Evolutionary conservation across 805 yeast genomes (phyloP), one percentile per base, ranked within the genome.

Genomic region (Starmerella bombi): DNA sequence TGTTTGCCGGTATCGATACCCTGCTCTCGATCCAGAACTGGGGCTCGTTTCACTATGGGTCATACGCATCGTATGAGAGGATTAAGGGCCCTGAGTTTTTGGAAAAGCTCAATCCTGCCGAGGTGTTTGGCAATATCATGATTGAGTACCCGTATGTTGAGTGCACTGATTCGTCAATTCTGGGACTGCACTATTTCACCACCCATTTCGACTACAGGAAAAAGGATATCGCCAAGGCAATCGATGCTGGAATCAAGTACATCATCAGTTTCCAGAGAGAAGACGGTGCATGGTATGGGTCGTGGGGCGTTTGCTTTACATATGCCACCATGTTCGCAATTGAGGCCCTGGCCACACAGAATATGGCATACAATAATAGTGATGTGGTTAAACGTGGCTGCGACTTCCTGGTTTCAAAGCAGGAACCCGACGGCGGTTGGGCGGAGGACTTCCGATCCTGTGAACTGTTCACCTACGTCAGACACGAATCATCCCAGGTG

Each of bases 261-360:
- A 81, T 91, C 33, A 72, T 71, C 37, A 59, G 64, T 3, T 72
- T 72, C 2, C 98, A 91, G 59, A 64, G 67, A 33, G 53, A 55
- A 0, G 94, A 91, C 59, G 99, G 99, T 0, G 77, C 93, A 12
- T 91, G 97, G 97, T 93, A 86, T 58, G 99, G 99, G 1, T 76
- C 84, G 31, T 91, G 99, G 99, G 99, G 98, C 28, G 77, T 91
- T 4, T 91, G 99, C 57, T 85, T 70, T 57, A 82, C 95, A 0
- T 91, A 91, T 59, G 97, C 97, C 0, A 81, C 85, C 2, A 91
- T 91, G 98, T 91, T 91, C 71, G 99, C 99, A 0, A 60, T 91
- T 22, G 99, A 91, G 52, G 97, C 97, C 0, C 66, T 91, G 36
- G 65, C 74, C 21, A 72, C 88, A 3, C 78, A 79, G 21, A 82